These are phyloP conservation scores for Sphaerulina populicola DNA, from an alignment of 2,329 filamentous ascomycete species.

Conservation along the genomic window DNA sequence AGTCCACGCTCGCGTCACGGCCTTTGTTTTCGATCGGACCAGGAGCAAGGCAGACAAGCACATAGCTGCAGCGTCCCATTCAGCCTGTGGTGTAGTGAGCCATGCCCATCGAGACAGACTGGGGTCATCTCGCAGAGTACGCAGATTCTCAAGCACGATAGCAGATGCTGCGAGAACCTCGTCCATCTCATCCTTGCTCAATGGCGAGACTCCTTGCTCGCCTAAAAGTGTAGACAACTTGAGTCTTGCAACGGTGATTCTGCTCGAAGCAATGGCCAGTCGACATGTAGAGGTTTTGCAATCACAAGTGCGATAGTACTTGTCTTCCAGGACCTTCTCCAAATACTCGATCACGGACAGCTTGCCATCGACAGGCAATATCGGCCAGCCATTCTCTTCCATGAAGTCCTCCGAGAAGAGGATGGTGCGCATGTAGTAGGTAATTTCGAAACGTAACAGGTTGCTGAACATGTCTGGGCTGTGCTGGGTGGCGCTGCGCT, in stretches of 20 bases:
- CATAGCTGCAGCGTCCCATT: slow-evolving; percentile 14
- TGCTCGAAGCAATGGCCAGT: slow-evolving; percentile 17
- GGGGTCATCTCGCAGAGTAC: slow-evolving; percentile 11
- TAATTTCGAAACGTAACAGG: slow-evolving; percentile 19
- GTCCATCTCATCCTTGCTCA: slow-evolving; percentile 10
- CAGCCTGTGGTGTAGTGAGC: slow-evolving; percentile 13
- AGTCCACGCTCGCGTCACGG: slow-evolving; percentile 9
- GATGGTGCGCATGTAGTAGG: slow-evolving; percentile 20
- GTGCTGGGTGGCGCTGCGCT: slow-evolving; percentile 8
- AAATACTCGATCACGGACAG: slow-evolving; percentile 18
- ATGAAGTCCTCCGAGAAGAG: slow-evolving; percentile 20
- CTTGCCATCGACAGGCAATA: slow-evolving; percentile 18
- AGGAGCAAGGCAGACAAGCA: slow-evolving; percentile 12
- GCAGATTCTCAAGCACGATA: slow-evolving; percentile 10
- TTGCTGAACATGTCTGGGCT: slow-evolving; percentile 15
- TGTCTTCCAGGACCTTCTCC: slow-evolving; percentile 17
- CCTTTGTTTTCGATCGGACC: slow-evolving; percentile 8
- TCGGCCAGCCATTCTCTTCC: slow-evolving; percentile 17
- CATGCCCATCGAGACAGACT: slow-evolving; percentile 13
- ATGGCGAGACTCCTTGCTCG: slow-evolving; percentile 5
- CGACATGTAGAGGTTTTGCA: slow-evolving; percentile 13
- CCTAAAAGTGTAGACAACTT: slow-evolving; percentile 12
- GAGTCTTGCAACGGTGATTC: slow-evolving; percentile 13
- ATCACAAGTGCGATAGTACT: slow-evolving; percentile 16
- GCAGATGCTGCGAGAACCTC: slow-evolving; percentile 14